Conservation (phyloP, 768 basidiomycete species). For the Russula vinacea region DNA sequence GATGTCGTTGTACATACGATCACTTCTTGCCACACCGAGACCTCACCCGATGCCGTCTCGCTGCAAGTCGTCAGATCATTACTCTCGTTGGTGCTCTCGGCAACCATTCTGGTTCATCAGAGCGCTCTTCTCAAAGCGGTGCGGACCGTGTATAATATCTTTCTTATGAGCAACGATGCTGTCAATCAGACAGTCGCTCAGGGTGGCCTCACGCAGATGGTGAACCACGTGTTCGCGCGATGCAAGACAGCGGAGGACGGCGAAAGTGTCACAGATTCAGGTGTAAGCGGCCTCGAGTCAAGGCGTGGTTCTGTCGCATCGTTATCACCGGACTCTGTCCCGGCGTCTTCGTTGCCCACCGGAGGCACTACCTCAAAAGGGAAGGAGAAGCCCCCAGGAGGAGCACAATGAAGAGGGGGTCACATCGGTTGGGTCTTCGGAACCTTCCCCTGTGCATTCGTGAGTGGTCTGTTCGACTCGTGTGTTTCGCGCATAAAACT, state of each 20-base stretch:
- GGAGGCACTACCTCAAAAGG: constrained; percentile 4
- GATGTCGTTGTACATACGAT: constrained; percentile 95
- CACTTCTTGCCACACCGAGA: constrained; percentile 85
- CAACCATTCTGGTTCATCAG: constrained; percentile 87
- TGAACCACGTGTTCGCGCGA: constrained; percentile 91
- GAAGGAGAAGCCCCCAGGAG: constrained; percentile 14
- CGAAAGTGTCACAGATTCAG: constrained; percentile 16
- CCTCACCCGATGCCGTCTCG: constrained; percentile 85
- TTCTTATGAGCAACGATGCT: constrained; percentile 82
- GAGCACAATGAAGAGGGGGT: neutral
- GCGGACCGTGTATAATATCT: constrained; percentile 97
- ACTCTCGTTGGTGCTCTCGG: constrained; percentile 82
- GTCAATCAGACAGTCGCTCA: constrained; percentile 98
- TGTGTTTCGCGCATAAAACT: neutral
- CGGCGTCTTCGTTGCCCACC: constrained; percentile 21
- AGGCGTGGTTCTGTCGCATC: constrained; percentile 20
- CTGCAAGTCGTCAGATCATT: constrained; percentile 96
- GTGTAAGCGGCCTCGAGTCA: constrained; percentile 21
- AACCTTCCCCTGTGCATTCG: neutral
- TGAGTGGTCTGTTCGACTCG: constrained; percentile 5
- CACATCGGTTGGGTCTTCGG: neutral
- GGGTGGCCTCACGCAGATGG: constrained; percentile 96
- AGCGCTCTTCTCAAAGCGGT: constrained; percentile 94
- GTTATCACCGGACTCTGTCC: constrained; percentile 27
- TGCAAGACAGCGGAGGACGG: constrained; percentile 45